phyloP scores from a whole-genome alignment of 495 filamentous ascomycete genomes.

The Aspergillus carlsbadensis region DNA sequence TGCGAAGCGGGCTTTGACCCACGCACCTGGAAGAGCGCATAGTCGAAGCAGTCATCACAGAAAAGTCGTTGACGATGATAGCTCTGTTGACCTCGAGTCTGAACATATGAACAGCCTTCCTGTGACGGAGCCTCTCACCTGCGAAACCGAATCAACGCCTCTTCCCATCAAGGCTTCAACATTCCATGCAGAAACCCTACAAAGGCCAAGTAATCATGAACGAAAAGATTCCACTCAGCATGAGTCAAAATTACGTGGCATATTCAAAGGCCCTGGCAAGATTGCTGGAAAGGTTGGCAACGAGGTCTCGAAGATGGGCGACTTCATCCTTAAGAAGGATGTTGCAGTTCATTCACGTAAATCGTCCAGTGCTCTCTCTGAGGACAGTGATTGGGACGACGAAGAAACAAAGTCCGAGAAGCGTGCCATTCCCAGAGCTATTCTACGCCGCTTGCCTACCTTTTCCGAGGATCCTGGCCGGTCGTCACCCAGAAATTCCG shows the following conservation, averaged over 20 bases:
- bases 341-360: constrained; percentile 31
- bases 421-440: constrained; percentile 26
- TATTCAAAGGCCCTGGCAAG: constrained; percentile 53
- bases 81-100: constrained; percentile 18
- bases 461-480: constrained; percentile 37
- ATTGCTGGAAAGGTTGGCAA: constrained; percentile 55
- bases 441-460: constrained; percentile 33
- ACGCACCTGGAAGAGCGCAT: constrained; percentile 44
- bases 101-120: constrained; percentile 19
- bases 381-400: constrained; percentile 45
- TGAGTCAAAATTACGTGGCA: constrained; percentile 47
- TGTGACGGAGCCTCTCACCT: constrained; percentile 17
- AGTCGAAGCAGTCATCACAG: constrained; percentile 40
- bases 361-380: constrained; percentile 40
- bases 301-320: constrained; percentile 58
- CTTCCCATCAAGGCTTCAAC: constrained; percentile 31
- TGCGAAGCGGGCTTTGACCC: constrained; percentile 43
- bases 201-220: constrained; percentile 15
- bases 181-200: constrained; percentile 27
- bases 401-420: constrained; percentile 33
- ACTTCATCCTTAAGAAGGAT: constrained; percentile 55
- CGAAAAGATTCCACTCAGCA: constrained; percentile 28
- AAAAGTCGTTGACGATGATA: constrained; percentile 28
- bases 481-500: constrained; percentile 30
- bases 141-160: constrained; percentile 32